Evolutionary conservation across 1,284 basidiomycete genomes (phyloP).

Genomic region (Cystobasidium slooffiae): DNA sequence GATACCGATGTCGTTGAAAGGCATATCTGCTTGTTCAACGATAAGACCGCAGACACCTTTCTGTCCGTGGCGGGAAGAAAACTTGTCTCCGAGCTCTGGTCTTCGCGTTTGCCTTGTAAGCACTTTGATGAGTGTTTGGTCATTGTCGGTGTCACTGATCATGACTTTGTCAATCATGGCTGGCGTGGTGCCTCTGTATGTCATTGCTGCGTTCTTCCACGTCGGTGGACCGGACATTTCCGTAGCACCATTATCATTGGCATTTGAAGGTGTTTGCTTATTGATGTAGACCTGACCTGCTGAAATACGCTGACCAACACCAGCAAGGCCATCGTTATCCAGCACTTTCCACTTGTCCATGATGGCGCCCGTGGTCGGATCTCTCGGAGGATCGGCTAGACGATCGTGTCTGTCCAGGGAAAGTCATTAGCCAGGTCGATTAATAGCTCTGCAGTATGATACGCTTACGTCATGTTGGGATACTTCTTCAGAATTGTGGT

Average conservation of each 20-base stretch:
- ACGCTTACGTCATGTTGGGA: constrained; percentile 97
- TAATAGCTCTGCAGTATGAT: too few species aligned
- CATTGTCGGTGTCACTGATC: constrained; percentile 86
- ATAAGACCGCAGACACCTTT: constrained; percentile 99
- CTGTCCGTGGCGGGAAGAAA: constrained; percentile 96
- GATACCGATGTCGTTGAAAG: constrained; percentile 97
- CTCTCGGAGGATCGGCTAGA: constrained; percentile 84
- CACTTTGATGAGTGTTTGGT: constrained; percentile 98
- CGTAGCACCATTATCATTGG: constrained; percentile 63
- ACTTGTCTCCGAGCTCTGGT: constrained; percentile 98
- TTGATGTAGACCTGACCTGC: constrained; percentile 95
- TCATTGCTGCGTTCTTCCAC: constrained; percentile 87
- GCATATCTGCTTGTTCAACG: constrained; percentile 98
- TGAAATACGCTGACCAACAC: constrained; percentile 90
- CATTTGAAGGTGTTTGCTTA: constrained; percentile 92
- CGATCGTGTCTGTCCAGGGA: constrained; percentile 74
- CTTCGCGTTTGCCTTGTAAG: constrained; percentile 94
- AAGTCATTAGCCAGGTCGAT: constrained; percentile 13
- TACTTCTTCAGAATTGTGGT: constrained; percentile 93
- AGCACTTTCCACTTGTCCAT: constrained; percentile 84
- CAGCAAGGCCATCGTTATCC: constrained; percentile 88
- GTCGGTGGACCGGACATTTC: constrained; percentile 70
- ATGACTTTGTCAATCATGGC: constrained; percentile 97
- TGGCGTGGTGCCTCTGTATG: constrained; percentile 88
- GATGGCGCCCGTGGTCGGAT: constrained; percentile 70